Evolutionary conservation across 2,329 filamentous ascomycete species (phyloP).

Genomic region (Chaetomiaceae sp.): DNA sequence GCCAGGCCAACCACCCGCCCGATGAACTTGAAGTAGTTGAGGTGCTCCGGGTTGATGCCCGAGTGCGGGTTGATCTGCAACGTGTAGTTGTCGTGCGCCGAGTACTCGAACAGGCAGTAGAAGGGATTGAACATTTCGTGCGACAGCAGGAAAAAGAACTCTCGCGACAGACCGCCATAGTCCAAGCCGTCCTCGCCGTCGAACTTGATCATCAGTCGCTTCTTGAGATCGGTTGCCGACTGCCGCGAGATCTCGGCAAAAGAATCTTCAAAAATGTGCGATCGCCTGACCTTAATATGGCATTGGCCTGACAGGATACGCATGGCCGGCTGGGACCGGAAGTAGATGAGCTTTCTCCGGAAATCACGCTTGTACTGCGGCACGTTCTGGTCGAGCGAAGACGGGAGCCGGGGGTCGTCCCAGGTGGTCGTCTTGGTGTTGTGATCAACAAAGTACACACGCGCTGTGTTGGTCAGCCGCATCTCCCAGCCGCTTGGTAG

Average conservation of each 20-base stretch:
- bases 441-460: conserved; percentile 98
- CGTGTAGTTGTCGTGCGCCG: conserved; percentile 99
- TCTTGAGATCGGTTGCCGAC: conserved; percentile 93
- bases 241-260: conserved; percentile 98
- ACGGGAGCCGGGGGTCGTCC: conserved; percentile 94
- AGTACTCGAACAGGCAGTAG: conserved; percentile 99
- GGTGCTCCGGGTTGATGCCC: conserved; percentile 96
- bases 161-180: conserved; percentile 94
- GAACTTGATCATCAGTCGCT: conserved; percentile 99
- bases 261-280: conserved; percentile 97
- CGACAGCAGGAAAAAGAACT: conserved; percentile 98
- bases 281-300: conserved; percentile 94
- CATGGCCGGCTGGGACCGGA: conserved; percentile 94
- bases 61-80: conserved; percentile 99
- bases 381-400: conserved; percentile 94
- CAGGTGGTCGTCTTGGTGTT: conserved; percentile 99
- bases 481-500: conserved; percentile 98
- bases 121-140: conserved; percentile 99
- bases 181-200: conserved; percentile 97
- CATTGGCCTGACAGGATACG: conserved; percentile 94
- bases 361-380: conserved; percentile 99
- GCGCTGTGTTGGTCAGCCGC: conserved; percentile 94
- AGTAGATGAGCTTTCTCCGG: conserved; percentile 96
- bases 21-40: conserved; percentile 99
- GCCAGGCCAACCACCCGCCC: conserved; percentile 93